A percentile compares a stretch with the other conserved stretches of the same genome.
phyloP scores from a whole-genome alignment of 2,329 filamentous ascomycete genomes.

The Fusarium poae region DNA sequence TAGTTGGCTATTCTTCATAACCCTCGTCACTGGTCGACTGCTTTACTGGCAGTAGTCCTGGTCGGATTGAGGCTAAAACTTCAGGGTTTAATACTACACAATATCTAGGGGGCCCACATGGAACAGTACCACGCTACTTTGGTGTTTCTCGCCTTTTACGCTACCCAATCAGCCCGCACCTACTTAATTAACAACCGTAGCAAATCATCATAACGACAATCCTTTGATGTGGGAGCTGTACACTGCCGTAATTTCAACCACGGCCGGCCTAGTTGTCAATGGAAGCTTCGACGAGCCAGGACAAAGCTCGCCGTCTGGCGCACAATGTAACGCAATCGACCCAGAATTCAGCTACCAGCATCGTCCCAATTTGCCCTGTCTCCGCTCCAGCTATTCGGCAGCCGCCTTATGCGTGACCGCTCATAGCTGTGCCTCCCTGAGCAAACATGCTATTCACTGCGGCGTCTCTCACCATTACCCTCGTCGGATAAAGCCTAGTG shows the following conservation, averaged over 20 bases:
- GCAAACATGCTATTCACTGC: constrained; percentile 19
- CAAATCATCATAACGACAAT: constrained; percentile 15
- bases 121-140: constrained; percentile 15
- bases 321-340: constrained; percentile 43
- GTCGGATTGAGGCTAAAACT: constrained; percentile 31
- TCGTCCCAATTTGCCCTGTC: constrained; percentile 29
- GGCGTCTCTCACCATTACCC: constrained; percentile 4
- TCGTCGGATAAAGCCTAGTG: not conserved
- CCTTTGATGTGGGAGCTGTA: constrained; percentile 7
- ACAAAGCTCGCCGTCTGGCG: not conserved
- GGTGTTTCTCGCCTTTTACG: constrained; percentile 18
- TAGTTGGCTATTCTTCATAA: constrained; percentile 21
- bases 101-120: constrained; percentile 20
- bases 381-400: constrained; percentile 36
- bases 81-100: constrained; percentile 24
- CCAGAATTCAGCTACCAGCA: constrained; percentile 39
- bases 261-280: constrained; percentile 18
- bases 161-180: constrained; percentile 11
- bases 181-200: constrained; percentile 3
- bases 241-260: constrained; percentile 13
- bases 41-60: constrained; percentile 21
- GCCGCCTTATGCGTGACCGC: constrained; percentile 38
- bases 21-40: constrained; percentile 30
- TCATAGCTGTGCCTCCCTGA: constrained; percentile 24
- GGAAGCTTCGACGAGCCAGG: constrained; percentile 25